Conservation (phyloP, 1,284 basidiomycete genomes). For the Rhodotorula sp. region DNA sequence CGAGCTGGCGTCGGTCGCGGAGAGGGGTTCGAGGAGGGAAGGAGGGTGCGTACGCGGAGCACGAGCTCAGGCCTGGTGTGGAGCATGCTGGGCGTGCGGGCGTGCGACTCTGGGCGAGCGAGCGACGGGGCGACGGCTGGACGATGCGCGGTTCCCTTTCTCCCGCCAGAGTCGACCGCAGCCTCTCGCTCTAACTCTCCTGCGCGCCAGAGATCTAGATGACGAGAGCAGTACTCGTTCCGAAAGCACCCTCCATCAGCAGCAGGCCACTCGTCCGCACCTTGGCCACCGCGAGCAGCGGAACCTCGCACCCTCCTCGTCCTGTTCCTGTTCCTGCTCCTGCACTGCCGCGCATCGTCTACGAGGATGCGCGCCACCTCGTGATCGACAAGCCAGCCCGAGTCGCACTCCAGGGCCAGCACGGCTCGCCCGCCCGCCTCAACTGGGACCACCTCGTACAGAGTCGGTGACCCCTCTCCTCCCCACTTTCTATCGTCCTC, state of each 20-base stretch:
- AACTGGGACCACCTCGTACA: conserved; percentile 28
- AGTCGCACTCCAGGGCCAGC: conserved; percentile 27
- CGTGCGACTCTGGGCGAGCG: background rate
- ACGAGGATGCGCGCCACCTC: conserved; percentile 16
- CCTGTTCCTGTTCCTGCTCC: background rate
- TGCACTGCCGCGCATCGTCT: conserved; percentile 1
- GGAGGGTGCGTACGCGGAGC: conserved; percentile 22
- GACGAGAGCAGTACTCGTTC: too few relatives aligned
- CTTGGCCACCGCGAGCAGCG: too few relatives aligned
- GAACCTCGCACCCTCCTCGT: background rate
- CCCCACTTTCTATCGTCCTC: background rate
- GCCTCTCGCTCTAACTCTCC: too few relatives aligned
- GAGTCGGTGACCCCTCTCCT: background rate
- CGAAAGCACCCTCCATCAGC: too few relatives aligned
- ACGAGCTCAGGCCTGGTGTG: conserved; percentile 37
- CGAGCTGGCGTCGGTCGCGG: background rate
- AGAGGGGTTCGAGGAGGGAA: background rate
- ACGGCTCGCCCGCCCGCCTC: conserved; percentile 21
- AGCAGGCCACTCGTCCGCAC: background rate
- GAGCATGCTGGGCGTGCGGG: conserved; percentile 20
- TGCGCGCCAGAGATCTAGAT: too few relatives aligned
- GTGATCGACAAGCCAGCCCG: conserved; percentile 37
- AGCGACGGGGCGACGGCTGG: background rate
- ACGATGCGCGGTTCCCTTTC: too few relatives aligned
- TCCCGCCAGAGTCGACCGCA: too few relatives aligned